Base-by-base conservation (phyloP, 108 stramenopile species). In the Conticribra weissflogii region DNA sequence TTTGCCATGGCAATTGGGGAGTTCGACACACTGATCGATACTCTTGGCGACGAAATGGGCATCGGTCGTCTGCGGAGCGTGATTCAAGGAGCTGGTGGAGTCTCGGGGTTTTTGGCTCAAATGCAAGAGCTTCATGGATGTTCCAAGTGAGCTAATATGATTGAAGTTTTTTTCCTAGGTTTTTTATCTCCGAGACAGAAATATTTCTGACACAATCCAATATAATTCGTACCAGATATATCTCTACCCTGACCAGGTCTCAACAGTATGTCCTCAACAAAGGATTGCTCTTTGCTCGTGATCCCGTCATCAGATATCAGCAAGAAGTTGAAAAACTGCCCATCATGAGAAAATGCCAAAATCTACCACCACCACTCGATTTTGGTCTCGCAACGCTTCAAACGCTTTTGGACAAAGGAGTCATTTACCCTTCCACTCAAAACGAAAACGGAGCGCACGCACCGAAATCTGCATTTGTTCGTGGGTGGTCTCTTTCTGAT, bases 11-110 rank as follows among this genome's bases (percentile, higher is more conserved):
- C 64, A 29, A 25, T 90, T 49, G 86, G 84, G 30, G 69, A 84
- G 30, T 90, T 90, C 63, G 89, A 90, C 67, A 63, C 76, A 8
- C 48, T 90, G 48, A 48, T 90, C 23, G 89, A 90, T 78, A 90
- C 89, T 0, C 27, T 86, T 24, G 64, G 54, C 0, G 84, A 87
- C 48, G 86, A 85, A 77, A 31, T 58, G 56, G 50, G 50, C 3
- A 34, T 44, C 28, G 65, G 65, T 2, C 30, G 65, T 21, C 51
- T 52, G 30, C 15, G 30, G 30, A 25, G 27, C 21, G 32, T 66
- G 0, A 16, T 66, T 12, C 21, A 66, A 22, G 24, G 44, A 31
- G 46, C 47, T 51, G 32, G 21, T 24, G 27, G 32, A 17, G 31
- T 50, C 16, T 15, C 15, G 16, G 27, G 50, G 53, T 51, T 66